A percentile compares a stretch with the other conserved stretches of the same genome.
These are phyloP conservation scores for Adenanthera pavonina DNA, from an alignment of 306 rosid genomes.

Conservation along the genomic window DNA sequence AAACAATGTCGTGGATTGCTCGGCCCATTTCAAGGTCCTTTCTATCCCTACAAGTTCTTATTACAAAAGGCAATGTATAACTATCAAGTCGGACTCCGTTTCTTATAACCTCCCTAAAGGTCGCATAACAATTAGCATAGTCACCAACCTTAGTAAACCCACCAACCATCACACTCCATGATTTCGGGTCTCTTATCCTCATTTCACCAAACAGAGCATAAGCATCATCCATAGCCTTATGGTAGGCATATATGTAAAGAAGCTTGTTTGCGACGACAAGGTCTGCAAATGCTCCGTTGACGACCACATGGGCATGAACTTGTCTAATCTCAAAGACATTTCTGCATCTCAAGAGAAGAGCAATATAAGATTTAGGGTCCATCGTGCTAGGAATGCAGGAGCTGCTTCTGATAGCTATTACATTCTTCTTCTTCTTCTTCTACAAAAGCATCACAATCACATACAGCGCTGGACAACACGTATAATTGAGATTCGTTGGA, in stretches of 20 bases:
- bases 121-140: slow-evolving; percentile 49
- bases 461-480: too few species aligned
- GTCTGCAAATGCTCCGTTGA: slow-evolving; percentile 54
- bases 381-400: slow-evolving; percentile 19
- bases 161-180: slow-evolving; percentile 77
- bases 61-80: slow-evolving; percentile 69
- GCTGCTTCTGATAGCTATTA: background rate
- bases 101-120: slow-evolving; percentile 65
- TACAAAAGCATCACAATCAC: slow-evolving; percentile 1
- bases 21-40: slow-evolving; percentile 60
- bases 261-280: slow-evolving; percentile 74
- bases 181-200: slow-evolving; percentile 53
- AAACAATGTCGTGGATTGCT: slow-evolving; percentile 52
- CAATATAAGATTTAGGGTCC: slow-evolving; percentile 45
- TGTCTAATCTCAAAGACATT: slow-evolving; percentile 56
- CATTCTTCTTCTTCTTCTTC: background rate
- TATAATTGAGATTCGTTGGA: too few species aligned
- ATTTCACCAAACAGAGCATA: slow-evolving; percentile 56
- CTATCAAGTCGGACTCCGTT: slow-evolving; percentile 52
- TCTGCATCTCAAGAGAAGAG: slow-evolving; percentile 55
- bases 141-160: slow-evolving; percentile 72
- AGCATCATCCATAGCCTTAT: slow-evolving; percentile 55
- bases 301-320: slow-evolving; percentile 57
- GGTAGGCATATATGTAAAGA: slow-evolving; percentile 54
- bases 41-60: slow-evolving; percentile 64